Evolutionary conservation across 768 basidiomycete genomes (phyloP).

Genomic region (Multifurca ochricompacta): DNA sequence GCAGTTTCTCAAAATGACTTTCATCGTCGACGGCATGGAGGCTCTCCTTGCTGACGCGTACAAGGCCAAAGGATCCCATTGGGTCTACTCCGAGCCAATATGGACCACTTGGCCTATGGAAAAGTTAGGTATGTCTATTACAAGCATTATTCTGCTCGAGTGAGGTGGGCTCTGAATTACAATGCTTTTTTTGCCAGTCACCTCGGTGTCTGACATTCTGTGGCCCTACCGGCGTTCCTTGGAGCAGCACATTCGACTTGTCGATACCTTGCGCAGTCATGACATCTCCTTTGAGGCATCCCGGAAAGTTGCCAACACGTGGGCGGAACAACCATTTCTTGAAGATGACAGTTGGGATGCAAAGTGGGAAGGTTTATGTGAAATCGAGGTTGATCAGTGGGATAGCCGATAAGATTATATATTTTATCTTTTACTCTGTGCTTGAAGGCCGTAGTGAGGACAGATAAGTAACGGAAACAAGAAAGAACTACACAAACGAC

Average conservation of each 20-base stretch:
- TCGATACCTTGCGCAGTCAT: slow-evolving; percentile 54
- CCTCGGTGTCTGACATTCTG: slow-evolving; percentile 46
- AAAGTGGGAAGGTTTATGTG: slow-evolving; percentile 73
- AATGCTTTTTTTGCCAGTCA: slow-evolving; percentile 34
- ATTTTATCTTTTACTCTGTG: slow-evolving; percentile 1
- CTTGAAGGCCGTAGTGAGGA: neutral
- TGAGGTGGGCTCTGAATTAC: neutral
- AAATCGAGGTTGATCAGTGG: slow-evolving; percentile 72
- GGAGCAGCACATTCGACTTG: slow-evolving; percentile 44
- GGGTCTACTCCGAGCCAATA: slow-evolving; percentile 63
- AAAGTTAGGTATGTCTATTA: slow-evolving; percentile 52
- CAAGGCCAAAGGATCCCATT: slow-evolving; percentile 62
- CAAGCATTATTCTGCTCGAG: neutral
- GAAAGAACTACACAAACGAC: slow-evolving; percentile 10
- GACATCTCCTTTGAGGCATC: slow-evolving; percentile 63
- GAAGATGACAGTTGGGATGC: slow-evolving; percentile 62
- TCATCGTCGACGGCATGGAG: slow-evolving; percentile 58
- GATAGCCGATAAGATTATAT: slow-evolving; percentile 25
- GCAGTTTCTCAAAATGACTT: slow-evolving; percentile 59
- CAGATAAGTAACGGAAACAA: slow-evolving; percentile 2
- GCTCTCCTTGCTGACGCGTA: slow-evolving; percentile 57
- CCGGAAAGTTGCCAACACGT: slow-evolving; percentile 50
- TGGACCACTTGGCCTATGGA: slow-evolving; percentile 81
- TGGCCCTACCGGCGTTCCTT: slow-evolving; percentile 63
- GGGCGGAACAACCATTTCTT: slow-evolving; percentile 63